A percentile compares a stretch with the other conserved stretches of the same genome.
Evolutionary conservation across 164 flowering plant genomes (phyloP).

Genomic region (Kalanchoe fedtschenkoi): DNA sequence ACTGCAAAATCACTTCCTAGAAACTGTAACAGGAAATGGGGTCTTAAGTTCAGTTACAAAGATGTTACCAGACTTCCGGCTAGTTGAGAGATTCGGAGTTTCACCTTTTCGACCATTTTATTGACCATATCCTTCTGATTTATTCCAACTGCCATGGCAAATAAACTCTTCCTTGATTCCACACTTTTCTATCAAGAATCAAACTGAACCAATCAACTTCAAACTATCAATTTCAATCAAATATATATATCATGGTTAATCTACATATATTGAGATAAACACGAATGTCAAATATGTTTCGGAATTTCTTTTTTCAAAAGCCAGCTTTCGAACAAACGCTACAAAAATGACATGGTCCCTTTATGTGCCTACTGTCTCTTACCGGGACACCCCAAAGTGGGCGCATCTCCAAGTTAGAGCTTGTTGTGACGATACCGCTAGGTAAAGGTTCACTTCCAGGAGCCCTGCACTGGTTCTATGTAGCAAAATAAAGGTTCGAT

Average conservation of each 20-base stretch:
- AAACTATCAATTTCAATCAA: neutral
- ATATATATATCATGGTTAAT: no score
- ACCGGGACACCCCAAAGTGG: conserved; percentile 33
- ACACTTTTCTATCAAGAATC: conserved; percentile 11
- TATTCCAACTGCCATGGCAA: conserved; percentile 45
- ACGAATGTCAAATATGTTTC: no score
- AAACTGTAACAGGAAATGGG: conserved; percentile 31
- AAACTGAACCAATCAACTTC: neutral
- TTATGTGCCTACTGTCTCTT: no score
- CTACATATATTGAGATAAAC: no score
- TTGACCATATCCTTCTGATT: conserved; percentile 47
- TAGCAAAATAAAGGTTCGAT: neutral
- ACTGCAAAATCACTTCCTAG: conserved; percentile 31
- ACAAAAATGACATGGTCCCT: no score
- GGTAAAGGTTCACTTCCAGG: conserved; percentile 33
- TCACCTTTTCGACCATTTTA: conserved; percentile 48
- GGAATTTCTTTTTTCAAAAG: no score
- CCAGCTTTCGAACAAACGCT: no score
- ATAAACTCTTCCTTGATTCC: conserved; percentile 22
- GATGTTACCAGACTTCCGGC: neutral
- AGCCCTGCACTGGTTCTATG: conserved; percentile 21
- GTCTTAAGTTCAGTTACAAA: neutral
- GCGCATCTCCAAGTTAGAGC: conserved; percentile 36
- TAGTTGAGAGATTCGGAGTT: no score
- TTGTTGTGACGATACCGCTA: conserved; percentile 25